Conservation (phyloP, 2,329 filamentous ascomycete genomes). For the Dissoconium aciculare region DNA sequence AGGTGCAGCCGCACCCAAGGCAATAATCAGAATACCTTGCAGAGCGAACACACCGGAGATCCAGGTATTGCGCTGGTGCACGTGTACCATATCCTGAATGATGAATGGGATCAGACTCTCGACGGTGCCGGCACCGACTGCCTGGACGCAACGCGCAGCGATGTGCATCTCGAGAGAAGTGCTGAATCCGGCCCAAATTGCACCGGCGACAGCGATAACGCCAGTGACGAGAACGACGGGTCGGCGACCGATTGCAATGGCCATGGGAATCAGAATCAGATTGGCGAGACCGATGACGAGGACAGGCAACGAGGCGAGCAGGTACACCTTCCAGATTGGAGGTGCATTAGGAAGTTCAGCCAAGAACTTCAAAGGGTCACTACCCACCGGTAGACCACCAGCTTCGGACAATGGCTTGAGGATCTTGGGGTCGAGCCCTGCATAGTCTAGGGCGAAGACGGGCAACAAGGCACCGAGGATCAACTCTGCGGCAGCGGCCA, state of each 20-base stretch:
- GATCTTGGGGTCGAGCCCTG: slow-evolving; percentile 11
- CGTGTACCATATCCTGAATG: slow-evolving; percentile 17
- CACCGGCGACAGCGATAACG: slow-evolving; percentile 16
- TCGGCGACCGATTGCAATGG: slow-evolving; percentile 18
- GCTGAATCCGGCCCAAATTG: slow-evolving; percentile 19
- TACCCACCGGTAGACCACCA: slow-evolving; percentile 10
- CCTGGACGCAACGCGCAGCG: slow-evolving; percentile 18
- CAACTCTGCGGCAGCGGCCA: slow-evolving; percentile 19
- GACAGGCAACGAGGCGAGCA: slow-evolving; percentile 19
- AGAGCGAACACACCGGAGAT: slow-evolving; percentile 18
- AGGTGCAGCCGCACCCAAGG: slow-evolving; percentile 17
- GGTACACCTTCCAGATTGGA: slow-evolving; percentile 19
- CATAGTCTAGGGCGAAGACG: slow-evolving; percentile 19
- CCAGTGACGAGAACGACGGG: slow-evolving; percentile 16
- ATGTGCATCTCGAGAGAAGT: slow-evolving; percentile 15
- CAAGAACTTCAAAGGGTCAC: slow-evolving; percentile 12
- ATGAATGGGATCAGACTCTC: slow-evolving; percentile 21
- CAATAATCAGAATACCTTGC: slow-evolving; percentile 20
- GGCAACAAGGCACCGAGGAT: slow-evolving; percentile 20
- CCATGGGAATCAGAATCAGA: slow-evolving; percentile 17
- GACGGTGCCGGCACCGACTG: slow-evolving; percentile 19
- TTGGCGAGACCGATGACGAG: slow-evolving; percentile 20
- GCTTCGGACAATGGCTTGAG: slow-evolving; percentile 3
- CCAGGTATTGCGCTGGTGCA: slow-evolving; percentile 21
- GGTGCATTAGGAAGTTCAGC: slow-evolving; percentile 12